Evolutionary conservation across 2,329 filamentous ascomycete species (phyloP).

Genomic region (Cercospora zeae-maydis): DNA sequence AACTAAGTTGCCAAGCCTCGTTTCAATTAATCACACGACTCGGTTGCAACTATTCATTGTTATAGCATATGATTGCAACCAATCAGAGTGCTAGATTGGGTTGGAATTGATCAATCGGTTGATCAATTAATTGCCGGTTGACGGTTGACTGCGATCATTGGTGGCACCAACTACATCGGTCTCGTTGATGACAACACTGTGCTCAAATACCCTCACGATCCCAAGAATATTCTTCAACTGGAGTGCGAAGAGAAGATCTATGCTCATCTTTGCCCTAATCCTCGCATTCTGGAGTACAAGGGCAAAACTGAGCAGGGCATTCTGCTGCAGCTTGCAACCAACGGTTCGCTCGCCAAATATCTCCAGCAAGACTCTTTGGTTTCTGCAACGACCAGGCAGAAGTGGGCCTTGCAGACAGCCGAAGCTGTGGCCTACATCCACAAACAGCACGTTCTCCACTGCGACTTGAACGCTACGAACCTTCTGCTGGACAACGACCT

Average conservation of each 20-base stretch:
- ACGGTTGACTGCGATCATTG: too few species aligned
- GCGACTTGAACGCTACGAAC: constrained; percentile 2
- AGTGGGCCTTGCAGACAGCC: neutral
- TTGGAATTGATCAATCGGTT: too few species aligned
- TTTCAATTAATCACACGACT: too few species aligned
- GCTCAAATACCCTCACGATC: constrained; percentile 5
- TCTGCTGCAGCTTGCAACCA: neutral
- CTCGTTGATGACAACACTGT: constrained; percentile 2
- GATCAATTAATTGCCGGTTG: too few species aligned
- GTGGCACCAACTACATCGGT: neutral
- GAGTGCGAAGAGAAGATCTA: neutral
- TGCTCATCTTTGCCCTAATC: neutral
- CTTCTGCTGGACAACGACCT: neutral
- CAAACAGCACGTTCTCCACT: neutral
- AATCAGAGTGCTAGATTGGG: too few species aligned
- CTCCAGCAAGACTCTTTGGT: neutral
- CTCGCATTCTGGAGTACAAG: neutral
- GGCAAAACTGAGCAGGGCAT: neutral
- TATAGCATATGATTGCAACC: too few species aligned
- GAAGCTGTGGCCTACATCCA: neutral
- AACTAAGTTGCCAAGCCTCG: too few species aligned
- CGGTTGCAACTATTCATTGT: too few species aligned
- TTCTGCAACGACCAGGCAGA: neutral
- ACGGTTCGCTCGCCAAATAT: neutral
- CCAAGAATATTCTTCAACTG: neutral